Evolutionary conservation across 169 alveolate genomes (phyloP), one percentile per base, ranked within the genome.

Genomic region (Plasmodium coatneyi): DNA sequence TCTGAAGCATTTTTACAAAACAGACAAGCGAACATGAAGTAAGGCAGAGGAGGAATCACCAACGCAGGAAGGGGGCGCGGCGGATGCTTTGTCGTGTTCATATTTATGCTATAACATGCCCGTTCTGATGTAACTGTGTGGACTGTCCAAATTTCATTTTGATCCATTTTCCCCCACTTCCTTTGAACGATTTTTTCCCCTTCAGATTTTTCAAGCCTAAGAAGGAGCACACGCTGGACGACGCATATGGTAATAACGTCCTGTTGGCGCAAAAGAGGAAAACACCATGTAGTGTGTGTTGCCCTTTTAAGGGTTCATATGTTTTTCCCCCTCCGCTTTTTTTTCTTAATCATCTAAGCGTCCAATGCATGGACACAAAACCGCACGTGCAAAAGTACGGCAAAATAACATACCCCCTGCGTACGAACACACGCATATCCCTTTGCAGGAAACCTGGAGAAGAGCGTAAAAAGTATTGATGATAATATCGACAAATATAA

Each of bases 151-250:
- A 49, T 80, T 80, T 80, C 66, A 80, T 80, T 28, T 30, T 12
- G 6, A n/a, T 32, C 30, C 30, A 19, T 28, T 16, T 30, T 36
- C 22, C 52, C n/a, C n/a, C 60, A 80, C 60, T 46, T 80, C 9
- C 34, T 80, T 19, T 66, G 9, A 66, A 66, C 76, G 5, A 19
- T 66, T 7, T 66, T 66, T 19, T 3, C 36, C 76, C 76, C 52
- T 32, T 39, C 49, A 89, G 94, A 66, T 89, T 89, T 66, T 89
- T 89, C 72, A 89, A 79, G 74, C 22, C 71, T 25, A 89, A 89
- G 71, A 89, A 89, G 49, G 94, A 60, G n/a, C 66, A 39, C 43
- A 89, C 94, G 34, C 49, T 89, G 74, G 94, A 89, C 49, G 94
- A 89, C 41, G 90, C 94, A 4, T 79, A 89, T 72, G 94, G 94